Base-by-base conservation (phyloP, 78 protist species). In the Cyanophora paradoxa region DNA sequence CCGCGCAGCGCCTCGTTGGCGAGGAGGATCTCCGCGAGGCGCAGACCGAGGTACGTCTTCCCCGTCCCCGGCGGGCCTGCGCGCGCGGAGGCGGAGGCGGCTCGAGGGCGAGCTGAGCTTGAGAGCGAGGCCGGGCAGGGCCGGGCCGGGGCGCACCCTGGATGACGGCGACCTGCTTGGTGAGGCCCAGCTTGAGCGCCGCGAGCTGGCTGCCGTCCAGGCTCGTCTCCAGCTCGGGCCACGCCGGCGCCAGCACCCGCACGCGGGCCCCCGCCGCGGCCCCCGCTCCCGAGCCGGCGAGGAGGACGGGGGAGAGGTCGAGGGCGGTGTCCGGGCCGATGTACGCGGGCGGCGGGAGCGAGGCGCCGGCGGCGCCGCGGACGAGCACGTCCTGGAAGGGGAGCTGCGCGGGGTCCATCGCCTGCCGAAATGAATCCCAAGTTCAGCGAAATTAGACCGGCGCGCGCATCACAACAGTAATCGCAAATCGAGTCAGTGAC, bases 41-140 rank as follows among this genome's bases (percentile, higher is more conserved):
- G 33, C 37, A 14, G 3, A 4, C 57, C 46, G 26, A 74, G 19
- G 58, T 22, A 74, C 1, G 67, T 54, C 69, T 74, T 74, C 41
- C 78, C 78, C 30, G 78, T 74, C 41, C 78, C 78, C 31, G 78
- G 78, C 1, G 78, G 78, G n/a, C n/a, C n/a, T n/a, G n/a, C n/a
- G n/a, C n/a, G n/a, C n/a, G n/a, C n/a, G n/a, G n/a, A n/a, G n/a
- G n/a, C n/a, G n/a, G n/a, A n/a, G n/a, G n/a, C n/a, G n/a, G n/a
- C n/a, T n/a, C n/a, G n/a, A n/a, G n/a, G n/a, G n/a, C n/a, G n/a
- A n/a, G n/a, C n/a, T n/a, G n/a, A n/a, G n/a, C n/a, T n/a, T n/a
- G n/a, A n/a, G n/a, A n/a, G n/a, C n/a, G n/a, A n/a, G n/a, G n/a
- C n/a, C n/a, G n/a, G n/a, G n/a, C n/a, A n/a, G n/a, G n/a, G n/a